Percentiles rank a stretch among this genome's conserved stretches.
These are phyloP conservation scores for Penicillium bovifimosum DNA, from an alignment of 495 filamentous ascomycete genomes.

Conservation along the genomic window DNA sequence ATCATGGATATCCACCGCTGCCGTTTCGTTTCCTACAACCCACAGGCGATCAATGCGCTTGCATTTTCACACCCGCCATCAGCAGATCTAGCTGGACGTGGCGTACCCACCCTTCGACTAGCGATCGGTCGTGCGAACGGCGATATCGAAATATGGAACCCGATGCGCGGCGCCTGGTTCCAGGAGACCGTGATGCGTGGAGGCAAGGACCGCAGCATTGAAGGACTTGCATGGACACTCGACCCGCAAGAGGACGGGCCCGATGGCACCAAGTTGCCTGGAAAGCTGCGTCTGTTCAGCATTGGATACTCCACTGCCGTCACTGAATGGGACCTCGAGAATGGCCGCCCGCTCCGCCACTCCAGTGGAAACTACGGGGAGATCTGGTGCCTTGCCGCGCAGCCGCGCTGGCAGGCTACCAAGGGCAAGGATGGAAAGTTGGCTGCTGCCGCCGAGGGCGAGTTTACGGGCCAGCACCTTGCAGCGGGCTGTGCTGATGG, in stretches of 20 bases:
- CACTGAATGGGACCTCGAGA: conserved; percentile 89
- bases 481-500: conserved; percentile 92
- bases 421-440: conserved; percentile 34
- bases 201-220: conserved; percentile 80
- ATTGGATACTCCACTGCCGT: conserved; percentile 89
- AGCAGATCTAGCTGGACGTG: conserved; percentile 43
- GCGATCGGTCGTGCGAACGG: conserved; percentile 92
- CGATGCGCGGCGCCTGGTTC: conserved; percentile 74
- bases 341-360: conserved; percentile 67
- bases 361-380: conserved; percentile 91
- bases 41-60: conserved; percentile 87
- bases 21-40: conserved; percentile 91
- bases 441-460: conserved; percentile 34
- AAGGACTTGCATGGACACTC: conserved; percentile 88
- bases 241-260: conserved; percentile 66
- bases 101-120: conserved; percentile 60
- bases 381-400: conserved; percentile 93
- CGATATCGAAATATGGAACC: conserved; percentile 98
- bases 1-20: conserved; percentile 95
- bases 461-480: conserved; percentile 60
- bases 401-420: conserved; percentile 54
- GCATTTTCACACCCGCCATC: conserved; percentile 82
- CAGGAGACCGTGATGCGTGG: conserved; percentile 83
- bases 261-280: conserved; percentile 56
- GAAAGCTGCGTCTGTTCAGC: conserved; percentile 84